Percentiles rank a stretch among this genome's conserved stretches.
These are phyloP conservation scores for Hypomontagnella monticulosa DNA, from an alignment of 495 filamentous ascomycete genomes.

Conservation along the genomic window DNA sequence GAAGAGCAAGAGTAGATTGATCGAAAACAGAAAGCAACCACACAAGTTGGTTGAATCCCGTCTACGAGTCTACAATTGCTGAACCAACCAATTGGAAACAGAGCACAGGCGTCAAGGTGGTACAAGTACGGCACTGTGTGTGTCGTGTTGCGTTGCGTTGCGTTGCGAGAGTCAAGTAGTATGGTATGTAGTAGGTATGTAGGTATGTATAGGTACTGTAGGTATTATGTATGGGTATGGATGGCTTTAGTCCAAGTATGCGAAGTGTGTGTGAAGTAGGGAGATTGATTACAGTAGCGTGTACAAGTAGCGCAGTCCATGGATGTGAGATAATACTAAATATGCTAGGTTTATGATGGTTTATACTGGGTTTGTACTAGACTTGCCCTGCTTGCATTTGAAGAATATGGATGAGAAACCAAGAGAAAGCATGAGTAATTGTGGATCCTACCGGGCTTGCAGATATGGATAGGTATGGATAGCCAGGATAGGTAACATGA, in stretches of 20 bases:
- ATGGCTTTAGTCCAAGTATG: too few species aligned
- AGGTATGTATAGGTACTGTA: not conserved
- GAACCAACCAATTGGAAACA: conserved; percentile 6
- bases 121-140: conserved; percentile 24
- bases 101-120: not conserved
- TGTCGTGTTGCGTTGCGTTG: not conserved
- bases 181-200: conserved; percentile 6
- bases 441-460: conserved; percentile 6
- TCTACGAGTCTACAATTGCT: too few species aligned
- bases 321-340: not conserved
- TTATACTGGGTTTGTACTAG: too few species aligned
- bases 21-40: conserved; percentile 8
- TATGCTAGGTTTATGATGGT: not conserved
- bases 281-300: conserved; percentile 12
- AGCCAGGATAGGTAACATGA: conserved; percentile 23
- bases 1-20: not conserved
- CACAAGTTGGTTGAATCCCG: conserved; percentile 1
- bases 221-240: too few species aligned
- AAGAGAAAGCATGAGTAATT: conserved; percentile 15
- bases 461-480: conserved; percentile 17
- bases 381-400: too few species aligned
- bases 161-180: not conserved
- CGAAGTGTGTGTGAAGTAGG: not conserved
- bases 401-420: not conserved
- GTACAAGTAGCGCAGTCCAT: conserved; percentile 10